These are phyloP conservation scores for Colletotrichum tamarilloi DNA, from an alignment of 2,329 filamentous ascomycete species.

Conservation along the genomic window DNA sequence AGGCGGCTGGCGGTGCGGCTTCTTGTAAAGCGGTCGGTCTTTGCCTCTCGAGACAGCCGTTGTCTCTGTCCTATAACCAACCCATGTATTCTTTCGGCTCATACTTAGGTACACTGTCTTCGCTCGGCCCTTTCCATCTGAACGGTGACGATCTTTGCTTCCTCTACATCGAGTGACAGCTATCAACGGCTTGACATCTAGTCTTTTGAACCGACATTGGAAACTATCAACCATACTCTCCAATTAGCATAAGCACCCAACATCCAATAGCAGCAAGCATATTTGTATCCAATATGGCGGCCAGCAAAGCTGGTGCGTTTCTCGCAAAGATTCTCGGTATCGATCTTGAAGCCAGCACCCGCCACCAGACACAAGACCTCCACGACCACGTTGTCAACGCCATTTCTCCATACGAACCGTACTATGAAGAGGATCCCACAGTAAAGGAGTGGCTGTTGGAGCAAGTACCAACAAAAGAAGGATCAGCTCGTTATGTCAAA, in stretches of 20 bases:
- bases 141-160: background rate
- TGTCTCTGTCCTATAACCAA: slow-evolving; percentile 14
- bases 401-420: slow-evolving; percentile 29
- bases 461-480: slow-evolving; percentile 59
- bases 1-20: slow-evolving; percentile 37
- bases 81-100: background rate
- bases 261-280: background rate
- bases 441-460: slow-evolving; percentile 70
- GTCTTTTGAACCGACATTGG: slow-evolving; percentile 1
- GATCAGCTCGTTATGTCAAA: slow-evolving; percentile 61
- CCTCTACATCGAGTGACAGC: background rate
- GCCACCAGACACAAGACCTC: slow-evolving; percentile 27
- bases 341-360: slow-evolving; percentile 69
- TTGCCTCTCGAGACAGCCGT: slow-evolving; percentile 23
- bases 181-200: background rate
- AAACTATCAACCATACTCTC: too few species aligned
- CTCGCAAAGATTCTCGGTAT: slow-evolving; percentile 86
- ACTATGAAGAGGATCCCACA: slow-evolving; percentile 75
- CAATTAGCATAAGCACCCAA: background rate
- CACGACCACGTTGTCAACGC: slow-evolving; percentile 1
- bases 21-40: slow-evolving; percentile 7
- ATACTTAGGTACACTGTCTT: background rate
- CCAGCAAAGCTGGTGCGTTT: slow-evolving; percentile 73
- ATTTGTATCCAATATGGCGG: background rate
- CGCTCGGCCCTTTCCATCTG: background rate